Base-by-base conservation (phyloP, 2,329 filamentous ascomycete species). In the Alternaria atra region DNA sequence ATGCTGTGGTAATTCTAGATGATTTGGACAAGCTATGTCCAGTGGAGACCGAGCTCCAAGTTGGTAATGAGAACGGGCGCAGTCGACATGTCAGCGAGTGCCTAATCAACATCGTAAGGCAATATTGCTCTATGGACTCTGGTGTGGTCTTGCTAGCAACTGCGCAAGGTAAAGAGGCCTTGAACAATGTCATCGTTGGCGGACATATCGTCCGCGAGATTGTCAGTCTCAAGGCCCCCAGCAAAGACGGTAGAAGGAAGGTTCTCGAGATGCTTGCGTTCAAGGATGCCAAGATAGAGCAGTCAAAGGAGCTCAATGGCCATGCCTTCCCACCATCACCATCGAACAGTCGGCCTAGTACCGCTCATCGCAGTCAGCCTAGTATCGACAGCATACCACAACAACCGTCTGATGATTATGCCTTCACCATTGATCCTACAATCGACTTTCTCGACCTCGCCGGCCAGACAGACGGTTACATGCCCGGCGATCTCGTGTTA, bases 121-220 rank as follows among this genome's bases (percentile, higher is more conserved):
- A 97, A 73, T 94, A 94, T 75, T 97, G 94, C 75, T 88, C 87
- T 0, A 85, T 88, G 63, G 90, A 92, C 61, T 93, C 90, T 63
- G 90, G 90, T 2, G 91, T 99, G 13, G 92, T 97, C 5, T 80
- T 99, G 53, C 84, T 99, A 9, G 94, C 93, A 4, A 98, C 94
- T 20, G 93, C 94, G 0, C 93, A 97, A 77, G 90, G 91, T 17
- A 99, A 99, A 75, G 95, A 99, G 66, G 90, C 92, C 0, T 82
- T 99, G 51, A 95, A 99, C 78, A 94, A 92, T 68, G 89, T 97
- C 15, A 87, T 99, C 53, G 88, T 98, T 58, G 93, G 94, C 23
- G 93, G 94, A 1, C 94, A 98, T 77, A 89, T 98, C 34, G 92
- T 97, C 37, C 89, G 93, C 50, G 95, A 99, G 75, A 97, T 97